Evolutionary conservation across 768 basidiomycete genomes (phyloP), one percentile per base, ranked within the genome.

Genomic region (Termitomyces sp.): DNA sequence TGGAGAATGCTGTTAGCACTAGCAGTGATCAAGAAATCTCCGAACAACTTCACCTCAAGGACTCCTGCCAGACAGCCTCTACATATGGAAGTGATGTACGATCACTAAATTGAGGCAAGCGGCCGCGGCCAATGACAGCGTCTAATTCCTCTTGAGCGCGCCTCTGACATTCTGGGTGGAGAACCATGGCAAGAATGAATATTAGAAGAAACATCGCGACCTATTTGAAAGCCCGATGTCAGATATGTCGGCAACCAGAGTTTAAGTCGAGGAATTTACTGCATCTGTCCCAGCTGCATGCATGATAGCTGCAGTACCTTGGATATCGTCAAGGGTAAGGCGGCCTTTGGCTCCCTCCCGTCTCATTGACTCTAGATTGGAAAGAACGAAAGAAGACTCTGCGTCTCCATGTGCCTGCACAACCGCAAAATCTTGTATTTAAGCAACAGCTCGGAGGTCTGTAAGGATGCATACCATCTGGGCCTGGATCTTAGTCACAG

Each of bases 91-190:
- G 57, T 0, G 55, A 62, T 15, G 48, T 24, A 16, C 67, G 64
- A 42, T 70, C 66, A 11, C 55, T 46, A 44, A 68, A 66, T 18
- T 63, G 58, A 12, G 69, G 67, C 15, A 70, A 46, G 15, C 67
- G 63, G n/a, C 42, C 52, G 7, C 22, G 58, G 40, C 65, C 68
- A 42, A 68, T 48, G 18, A 68, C 59, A n/a, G 35, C 24, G 11
- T 65, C 65, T 3, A 65, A 61, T 32, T 69, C 68, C 20, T 59
- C 58, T 32, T 66, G 67, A 11, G 63, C 65, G 28, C 55, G 60
- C 11, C 15, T 39, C 53, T 70, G 69, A 18, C 32, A 57, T 3
- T 63, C 58, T 18, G 69, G 67, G 52, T 70, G 35, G 20, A 66
- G 62, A 24, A 62, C 58, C 65, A 70, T 66, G 13, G 64, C 57